Evolutionary conservation across 805 yeast species (phyloP), one percentile per base, ranked within the genome.

Genomic region (Ogataea nakhonphanomensis): DNA sequence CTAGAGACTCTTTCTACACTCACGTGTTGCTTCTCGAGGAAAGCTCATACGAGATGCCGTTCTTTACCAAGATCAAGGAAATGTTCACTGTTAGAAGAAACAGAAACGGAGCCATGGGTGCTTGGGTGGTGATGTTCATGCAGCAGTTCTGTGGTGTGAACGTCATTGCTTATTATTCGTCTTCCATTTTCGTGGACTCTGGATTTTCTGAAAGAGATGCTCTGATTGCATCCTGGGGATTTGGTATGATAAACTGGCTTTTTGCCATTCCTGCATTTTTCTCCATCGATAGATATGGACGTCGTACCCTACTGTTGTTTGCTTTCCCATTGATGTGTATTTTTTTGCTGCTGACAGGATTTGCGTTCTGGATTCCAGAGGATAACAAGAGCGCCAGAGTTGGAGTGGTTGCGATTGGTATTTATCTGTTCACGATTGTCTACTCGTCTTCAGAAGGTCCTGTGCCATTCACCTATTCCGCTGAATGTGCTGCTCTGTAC

Each of bases 131-230:
- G 44, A 87, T 88, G 79, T 84, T 86, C 57, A 82, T 83, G 87
- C 95, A 87, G 66, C 95, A 87, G 61, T 84, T 86, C 66, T 87
- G 95, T 65, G 95, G 95, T 53, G 78, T 87, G 59, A 87, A 87
- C 57, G 91, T 86, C 38, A 85, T 87, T 64, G 91, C 95, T 17
- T 84, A 85, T 64, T 87, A 84, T 62, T 82, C 91, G 1, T 81
- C 93, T 0, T 71, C 84, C 8, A 86, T 87, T 42, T 87, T 87
- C 64, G 60, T 72, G 15, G 73, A 79, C 41, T 78, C 89, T 17
- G 84, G 83, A 30, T 80, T 82, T 62, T 62, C 74, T 25, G 77
- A 74, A 46, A 69, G 74, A 45, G 70, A 75, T 43, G 79, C 95
- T 0, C 61, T 87, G 56, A 64, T 83, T 52, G 95, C 95, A 0